Percentiles rank a stretch among this genome's conserved stretches.
phyloP scores from a whole-genome alignment of 2,329 filamentous ascomycete genomes.

The Penicillium frequentans region DNA sequence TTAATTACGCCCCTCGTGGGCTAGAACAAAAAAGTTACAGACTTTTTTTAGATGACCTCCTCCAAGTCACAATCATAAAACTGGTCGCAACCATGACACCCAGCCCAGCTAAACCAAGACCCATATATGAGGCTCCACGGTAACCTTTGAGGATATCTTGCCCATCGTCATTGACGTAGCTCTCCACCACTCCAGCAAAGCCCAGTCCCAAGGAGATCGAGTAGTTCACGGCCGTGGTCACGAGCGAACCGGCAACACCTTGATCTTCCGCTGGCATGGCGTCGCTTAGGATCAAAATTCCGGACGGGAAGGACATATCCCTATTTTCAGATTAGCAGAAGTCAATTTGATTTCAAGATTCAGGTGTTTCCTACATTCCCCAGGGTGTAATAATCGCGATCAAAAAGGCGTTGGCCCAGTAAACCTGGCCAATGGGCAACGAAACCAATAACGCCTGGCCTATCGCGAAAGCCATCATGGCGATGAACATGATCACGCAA shows the following conservation, averaged over 20 bases:
- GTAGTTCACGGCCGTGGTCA: constrained; percentile 68
- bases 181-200: constrained; percentile 65
- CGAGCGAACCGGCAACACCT: constrained; percentile 56
- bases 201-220: constrained; percentile 67
- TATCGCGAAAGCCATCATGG: constrained; percentile 31
- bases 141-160: constrained; percentile 39
- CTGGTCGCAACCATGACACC: constrained; percentile 17
- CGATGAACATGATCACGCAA: constrained; percentile 38
- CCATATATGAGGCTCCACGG: constrained; percentile 43
- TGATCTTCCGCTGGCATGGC: constrained; percentile 49
- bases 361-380: constrained; percentile 26
- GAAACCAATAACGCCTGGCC: constrained; percentile 44
- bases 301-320: constrained; percentile 67
- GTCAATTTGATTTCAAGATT: not conserved
- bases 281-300: constrained; percentile 62
- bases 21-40: not conserved
- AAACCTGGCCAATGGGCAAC: constrained; percentile 40
- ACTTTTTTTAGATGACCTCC: constrained; percentile 1
- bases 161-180: constrained; percentile 43
- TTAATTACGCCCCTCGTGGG: not conserved
- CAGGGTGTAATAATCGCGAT: constrained; percentile 30
- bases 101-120: constrained; percentile 33
- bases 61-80: constrained; percentile 16
- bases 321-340: constrained; percentile 39
- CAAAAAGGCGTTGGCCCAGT: constrained; percentile 43